Conservation (phyloP, 495 filamentous ascomycete species). For the Achaetomiella virescens region DNA sequence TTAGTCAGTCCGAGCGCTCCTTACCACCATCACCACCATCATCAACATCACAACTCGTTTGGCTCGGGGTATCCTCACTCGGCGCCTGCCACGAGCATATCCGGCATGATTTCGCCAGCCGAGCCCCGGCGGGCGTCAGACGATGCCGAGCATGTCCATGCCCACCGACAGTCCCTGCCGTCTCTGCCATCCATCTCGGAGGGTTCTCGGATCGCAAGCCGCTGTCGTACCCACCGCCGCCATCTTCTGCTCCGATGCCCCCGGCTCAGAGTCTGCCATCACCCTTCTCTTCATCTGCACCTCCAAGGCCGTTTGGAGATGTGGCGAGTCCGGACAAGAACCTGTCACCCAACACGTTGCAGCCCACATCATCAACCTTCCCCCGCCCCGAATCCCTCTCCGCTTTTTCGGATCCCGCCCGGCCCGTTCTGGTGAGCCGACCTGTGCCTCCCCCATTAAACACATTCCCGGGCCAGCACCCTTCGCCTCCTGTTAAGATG, state of each 20-base stretch:
- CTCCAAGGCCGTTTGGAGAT: constrained; percentile 25
- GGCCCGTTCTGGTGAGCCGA: constrained; percentile 21
- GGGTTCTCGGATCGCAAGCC: constrained; percentile 36
- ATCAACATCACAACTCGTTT: constrained; percentile 33
- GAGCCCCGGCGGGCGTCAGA: constrained; percentile 40
- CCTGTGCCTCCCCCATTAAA: constrained; percentile 30
- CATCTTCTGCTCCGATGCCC: constrained; percentile 25
- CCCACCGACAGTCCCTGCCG: constrained; percentile 43
- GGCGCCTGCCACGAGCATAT: constrained; percentile 29
- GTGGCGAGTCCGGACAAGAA: constrained; percentile 25
- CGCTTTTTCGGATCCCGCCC: constrained; percentile 30
- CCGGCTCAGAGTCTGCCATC: constrained; percentile 26
- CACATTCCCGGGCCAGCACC: constrained; percentile 26
- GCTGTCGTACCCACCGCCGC: constrained; percentile 28
- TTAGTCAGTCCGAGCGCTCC: constrained; percentile 41
- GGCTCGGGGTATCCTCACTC: constrained; percentile 35
- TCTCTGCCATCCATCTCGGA: constrained; percentile 46
- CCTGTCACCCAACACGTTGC: constrained; percentile 30
- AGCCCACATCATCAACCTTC: constrained; percentile 24
- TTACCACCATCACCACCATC: constrained; percentile 27
- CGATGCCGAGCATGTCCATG: constrained; percentile 32
- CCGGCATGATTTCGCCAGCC: constrained; percentile 42
- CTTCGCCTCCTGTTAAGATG: constrained; percentile 26
- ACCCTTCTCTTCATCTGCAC: constrained; percentile 25
- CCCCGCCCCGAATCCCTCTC: constrained; percentile 27